Percentiles rank a stretch among this genome's conserved stretches.
phyloP scores from a whole-genome alignment of 441 rosid genomes.

The Corymbia citriodora region DNA sequence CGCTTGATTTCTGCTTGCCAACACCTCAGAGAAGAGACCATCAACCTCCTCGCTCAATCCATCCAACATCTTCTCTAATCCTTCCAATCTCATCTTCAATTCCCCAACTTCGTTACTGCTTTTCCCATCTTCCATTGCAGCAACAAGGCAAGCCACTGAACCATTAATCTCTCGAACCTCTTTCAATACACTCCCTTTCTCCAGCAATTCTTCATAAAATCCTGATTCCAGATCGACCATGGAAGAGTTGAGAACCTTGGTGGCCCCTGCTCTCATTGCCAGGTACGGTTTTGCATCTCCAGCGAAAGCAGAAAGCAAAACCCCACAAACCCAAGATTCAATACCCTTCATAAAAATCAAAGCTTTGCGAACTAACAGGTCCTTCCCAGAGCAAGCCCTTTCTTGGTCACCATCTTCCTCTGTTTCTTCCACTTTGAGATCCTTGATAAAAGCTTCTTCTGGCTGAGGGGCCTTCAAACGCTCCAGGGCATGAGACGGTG shows the following conservation, averaged over 20 bases:
- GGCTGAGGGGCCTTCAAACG: conserved; percentile 26
- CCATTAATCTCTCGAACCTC: conserved; percentile 42
- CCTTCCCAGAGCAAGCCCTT: conserved; percentile 21
- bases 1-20: conserved; percentile 45
- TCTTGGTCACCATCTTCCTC: conserved; percentile 4
- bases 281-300: conserved; percentile 31
- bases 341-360: conserved; percentile 33
- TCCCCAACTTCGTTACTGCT: conserved; percentile 26
- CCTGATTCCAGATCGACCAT: conserved; percentile 23
- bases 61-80: conserved; percentile 34
- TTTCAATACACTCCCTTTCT: conserved; percentile 20
- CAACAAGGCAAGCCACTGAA: conserved; percentile 28
- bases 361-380: conserved; percentile 31
- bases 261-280: conserved; percentile 19
- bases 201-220: conserved; percentile 12
- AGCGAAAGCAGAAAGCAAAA: conserved; percentile 29
- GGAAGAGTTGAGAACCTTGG: conserved; percentile 11
- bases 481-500: conserved; percentile 28
- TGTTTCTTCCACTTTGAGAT: not conserved
- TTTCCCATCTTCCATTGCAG: conserved; percentile 17
- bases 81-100: conserved; percentile 27
- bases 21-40: conserved; percentile 34
- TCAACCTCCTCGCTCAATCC: conserved; percentile 33
- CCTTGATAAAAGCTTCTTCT: conserved; percentile 5
- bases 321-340: conserved; percentile 39